A percentile compares a stretch with the other conserved stretches of the same genome.
phyloP scores from a whole-genome alignment of 2,329 filamentous ascomycete genomes.

The Aaosphaeria arxii region DNA sequence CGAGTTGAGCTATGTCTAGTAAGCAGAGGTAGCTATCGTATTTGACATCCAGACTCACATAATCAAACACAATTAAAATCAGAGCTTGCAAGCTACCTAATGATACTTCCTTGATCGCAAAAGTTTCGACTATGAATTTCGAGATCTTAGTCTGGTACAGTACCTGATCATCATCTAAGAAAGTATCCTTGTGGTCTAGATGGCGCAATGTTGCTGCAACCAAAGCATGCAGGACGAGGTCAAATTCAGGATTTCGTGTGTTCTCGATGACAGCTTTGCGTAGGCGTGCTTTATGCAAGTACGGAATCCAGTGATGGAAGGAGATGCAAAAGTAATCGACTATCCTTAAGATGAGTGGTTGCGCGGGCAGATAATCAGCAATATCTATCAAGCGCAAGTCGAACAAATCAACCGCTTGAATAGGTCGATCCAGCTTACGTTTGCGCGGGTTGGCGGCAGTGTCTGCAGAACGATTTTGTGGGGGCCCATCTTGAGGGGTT shows the following conservation, averaged over 20 bases:
- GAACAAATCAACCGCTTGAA: constrained; percentile 13
- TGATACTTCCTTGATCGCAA: constrained; percentile 22
- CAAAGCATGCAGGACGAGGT: constrained; percentile 27
- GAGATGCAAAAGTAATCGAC: constrained; percentile 29
- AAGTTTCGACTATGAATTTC: constrained; percentile 27
- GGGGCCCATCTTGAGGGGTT: neutral
- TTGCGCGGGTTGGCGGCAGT: constrained; percentile 17
- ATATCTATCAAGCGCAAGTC: constrained; percentile 19
- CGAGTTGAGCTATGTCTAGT: constrained; percentile 20
- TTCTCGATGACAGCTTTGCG: constrained; percentile 18
- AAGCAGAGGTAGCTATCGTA: neutral
- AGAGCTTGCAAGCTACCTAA: constrained; percentile 28
- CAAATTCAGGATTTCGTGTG: constrained; percentile 10
- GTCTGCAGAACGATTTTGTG: neutral
- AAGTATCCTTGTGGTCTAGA: constrained; percentile 17
- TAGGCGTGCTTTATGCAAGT: constrained; percentile 28
- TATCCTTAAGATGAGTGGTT: constrained; percentile 21
- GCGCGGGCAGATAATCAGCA: constrained; percentile 22
- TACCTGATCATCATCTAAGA: constrained; percentile 25
- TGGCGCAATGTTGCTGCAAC: constrained; percentile 27
- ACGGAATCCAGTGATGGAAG: constrained; percentile 36
- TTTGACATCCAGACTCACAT: constrained; percentile 12
- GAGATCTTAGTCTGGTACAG: constrained; percentile 21
- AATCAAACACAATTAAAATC: constrained; percentile 31
- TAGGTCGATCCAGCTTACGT: constrained; percentile 18